Base-by-base conservation (phyloP, 768 basidiomycete genomes). In the Xanthoconium stramineum region DNA sequence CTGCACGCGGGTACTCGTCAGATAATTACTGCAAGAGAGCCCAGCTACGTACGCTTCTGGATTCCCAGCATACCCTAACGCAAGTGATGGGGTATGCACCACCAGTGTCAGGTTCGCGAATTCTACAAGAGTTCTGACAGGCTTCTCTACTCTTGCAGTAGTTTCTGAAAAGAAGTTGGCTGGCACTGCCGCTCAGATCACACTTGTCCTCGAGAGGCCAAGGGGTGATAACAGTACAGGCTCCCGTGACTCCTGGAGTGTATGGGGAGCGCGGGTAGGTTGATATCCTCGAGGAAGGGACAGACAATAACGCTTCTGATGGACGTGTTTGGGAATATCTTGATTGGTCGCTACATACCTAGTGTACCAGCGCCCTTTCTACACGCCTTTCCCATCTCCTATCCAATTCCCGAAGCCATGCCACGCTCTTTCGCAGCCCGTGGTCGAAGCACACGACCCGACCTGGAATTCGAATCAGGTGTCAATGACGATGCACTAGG, bases 291-390 rank as follows among this genome's bases (percentile, higher is more conserved):
- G 3, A 29, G 24, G 19, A 15, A 24, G 32, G n/a, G 20, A 61
- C 66, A 37, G 54, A 83, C 83, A 84, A 65, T 84, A 86, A 15
- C 77, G 79, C 65, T 86, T n/a, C 81, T 83, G n/a, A 86, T 75
- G 52, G 72, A 70, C 2, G 76, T 76, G 15, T 73, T 60, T 0
- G 85, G 85, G 35, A 86, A 77, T 35, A 79, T 59, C 38, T 74
- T 66, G 17, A 65, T 63, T 28, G 84, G 70, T 59, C 75, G 75
- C 35, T 74, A 65, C 58, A 78, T 81, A 24, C 2, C 24, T 24
- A 24, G 24, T 24, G 2, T 4, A 4, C 24, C 24, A 24, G 2
- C 4, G 24, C 24, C 24, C 24, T 24, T 24, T 24, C 24, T 24
- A 24, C 24, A 24, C 24, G 4, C 4, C 24, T 24, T 24, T 24